Percentiles rank a stretch among this genome's conserved stretches.
Conservation (phyloP, 2,329 filamentous ascomycete genomes). For the Nakataea oryzae region DNA sequence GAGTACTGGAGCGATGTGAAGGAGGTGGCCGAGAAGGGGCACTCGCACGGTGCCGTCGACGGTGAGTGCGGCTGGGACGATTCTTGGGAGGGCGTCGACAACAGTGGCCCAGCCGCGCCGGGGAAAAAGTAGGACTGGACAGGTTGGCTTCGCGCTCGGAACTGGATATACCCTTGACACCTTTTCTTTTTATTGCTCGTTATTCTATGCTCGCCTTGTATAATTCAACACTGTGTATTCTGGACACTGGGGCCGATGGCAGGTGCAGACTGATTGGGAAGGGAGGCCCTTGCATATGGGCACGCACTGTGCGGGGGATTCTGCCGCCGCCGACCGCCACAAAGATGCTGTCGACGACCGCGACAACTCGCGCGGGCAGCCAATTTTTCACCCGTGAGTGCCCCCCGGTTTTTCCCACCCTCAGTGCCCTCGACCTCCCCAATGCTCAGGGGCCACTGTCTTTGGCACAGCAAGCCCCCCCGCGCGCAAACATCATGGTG, state of each 20-base stretch:
- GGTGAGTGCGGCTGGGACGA: conserved; percentile 29
- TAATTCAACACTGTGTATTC: not conserved
- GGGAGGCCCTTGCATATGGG: not conserved
- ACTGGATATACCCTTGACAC: not conserved
- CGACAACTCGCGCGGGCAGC: not conserved
- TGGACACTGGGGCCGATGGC: too few relatives aligned
- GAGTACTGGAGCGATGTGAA: conserved; percentile 86
- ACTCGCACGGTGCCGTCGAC: conserved; percentile 33
- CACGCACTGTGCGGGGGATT: not conserved
- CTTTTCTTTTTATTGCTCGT: not conserved
- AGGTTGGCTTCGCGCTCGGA: not conserved
- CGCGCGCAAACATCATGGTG: conserved; percentile 13
- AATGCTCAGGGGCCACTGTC: not conserved
- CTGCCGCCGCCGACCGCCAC: not conserved
- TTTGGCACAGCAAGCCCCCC: not conserved
- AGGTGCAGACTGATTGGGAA: too few relatives aligned
- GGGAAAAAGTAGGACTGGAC: not conserved
- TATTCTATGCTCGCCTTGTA: not conserved
- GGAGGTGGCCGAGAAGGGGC: conserved; percentile 48
- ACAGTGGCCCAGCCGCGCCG: conserved; percentile 35
- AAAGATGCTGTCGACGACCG: not conserved
- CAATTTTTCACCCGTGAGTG: not conserved
- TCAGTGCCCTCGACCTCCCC: not conserved
- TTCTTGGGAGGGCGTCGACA: conserved; percentile 39
- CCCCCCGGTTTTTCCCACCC: not conserved